Conservation (phyloP, 139 green algal genomes). For the Penium margaritaceum region DNA sequence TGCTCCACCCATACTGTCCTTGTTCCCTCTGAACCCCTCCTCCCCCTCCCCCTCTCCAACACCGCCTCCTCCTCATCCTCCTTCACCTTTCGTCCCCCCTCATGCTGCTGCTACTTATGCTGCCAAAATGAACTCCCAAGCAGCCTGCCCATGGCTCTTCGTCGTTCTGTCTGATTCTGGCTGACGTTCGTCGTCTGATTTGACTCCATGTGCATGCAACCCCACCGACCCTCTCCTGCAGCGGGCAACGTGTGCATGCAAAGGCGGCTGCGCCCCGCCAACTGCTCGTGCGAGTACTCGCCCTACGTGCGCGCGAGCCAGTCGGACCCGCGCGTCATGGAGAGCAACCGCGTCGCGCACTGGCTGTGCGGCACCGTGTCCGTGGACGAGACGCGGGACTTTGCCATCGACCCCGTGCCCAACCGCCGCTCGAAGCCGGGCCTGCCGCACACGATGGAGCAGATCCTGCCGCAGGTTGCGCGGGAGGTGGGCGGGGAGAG, state of each 20-base stretch:
- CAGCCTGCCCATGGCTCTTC: too few relatives aligned
- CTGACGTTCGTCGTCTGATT: too few relatives aligned
- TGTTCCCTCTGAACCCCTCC: too few relatives aligned
- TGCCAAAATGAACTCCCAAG: too few relatives aligned
- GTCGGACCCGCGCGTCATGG: background rate
- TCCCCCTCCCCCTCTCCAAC: too few relatives aligned
- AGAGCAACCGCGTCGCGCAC: background rate
- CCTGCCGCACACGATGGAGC: constrained; percentile 1
- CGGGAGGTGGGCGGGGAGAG: background rate
- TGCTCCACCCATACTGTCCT: too few relatives aligned
- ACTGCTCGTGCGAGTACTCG: constrained; percentile 12
- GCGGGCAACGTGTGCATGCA: constrained; percentile 30
- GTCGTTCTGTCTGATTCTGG: too few relatives aligned
- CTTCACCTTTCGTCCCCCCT: too few relatives aligned
- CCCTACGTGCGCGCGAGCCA: background rate
- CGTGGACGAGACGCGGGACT: background rate
- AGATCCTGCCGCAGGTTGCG: constrained; percentile 1
- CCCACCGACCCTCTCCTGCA: too few relatives aligned
- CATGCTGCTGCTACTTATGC: too few relatives aligned
- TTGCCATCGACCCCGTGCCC: background rate
- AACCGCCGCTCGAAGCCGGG: background rate
- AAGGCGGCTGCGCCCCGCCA: constrained; percentile 6
- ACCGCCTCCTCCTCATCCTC: too few relatives aligned
- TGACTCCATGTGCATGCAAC: too few relatives aligned
- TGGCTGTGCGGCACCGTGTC: constrained; percentile 13